Percentiles rank a stretch among this genome's conserved stretches.
Evolutionary conservation across 2,329 filamentous ascomycete genomes (phyloP).

Genomic region (Cladosporium oxysporum): DNA sequence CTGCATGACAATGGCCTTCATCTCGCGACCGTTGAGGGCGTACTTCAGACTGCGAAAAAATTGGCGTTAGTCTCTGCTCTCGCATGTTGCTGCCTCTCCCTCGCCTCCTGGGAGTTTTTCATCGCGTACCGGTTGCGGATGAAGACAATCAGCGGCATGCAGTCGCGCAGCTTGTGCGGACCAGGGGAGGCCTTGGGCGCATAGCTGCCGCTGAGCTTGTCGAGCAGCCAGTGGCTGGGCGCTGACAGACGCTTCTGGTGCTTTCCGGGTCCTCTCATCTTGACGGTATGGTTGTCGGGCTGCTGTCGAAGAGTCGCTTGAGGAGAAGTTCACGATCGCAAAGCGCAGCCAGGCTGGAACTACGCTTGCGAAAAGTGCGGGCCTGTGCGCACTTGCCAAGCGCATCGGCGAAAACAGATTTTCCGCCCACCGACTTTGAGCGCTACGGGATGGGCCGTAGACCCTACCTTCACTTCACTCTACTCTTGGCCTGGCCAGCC

Average conservation of each 20-base stretch:
- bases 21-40: constrained; percentile 97
- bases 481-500: background rate
- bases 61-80: constrained; percentile 9
- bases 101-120: background rate
- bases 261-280: constrained; percentile 64
- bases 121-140: constrained; percentile 67
- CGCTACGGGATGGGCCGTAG: background rate
- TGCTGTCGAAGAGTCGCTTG: constrained; percentile 21
- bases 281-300: constrained; percentile 44
- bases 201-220: constrained; percentile 91
- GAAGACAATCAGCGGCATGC: constrained; percentile 98
- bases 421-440: constrained; percentile 1
- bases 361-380: constrained; percentile 13
- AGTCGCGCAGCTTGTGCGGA: constrained; percentile 99
- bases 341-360: constrained; percentile 14
- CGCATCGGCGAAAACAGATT: constrained; percentile 2
- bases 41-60: constrained; percentile 85
- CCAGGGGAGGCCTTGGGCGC: constrained; percentile 71
- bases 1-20: constrained; percentile 98
- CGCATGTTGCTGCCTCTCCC: background rate
- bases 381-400: constrained; percentile 12
- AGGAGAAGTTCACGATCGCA: constrained; percentile 15
- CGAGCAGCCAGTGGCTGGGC: constrained; percentile 98
- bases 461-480: constrained; percentile 9
- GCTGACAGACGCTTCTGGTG: constrained; percentile 99